These are phyloP conservation scores for Margaritispora aquatica DNA, from an alignment of 495 filamentous ascomycete species.

Conservation along the genomic window DNA sequence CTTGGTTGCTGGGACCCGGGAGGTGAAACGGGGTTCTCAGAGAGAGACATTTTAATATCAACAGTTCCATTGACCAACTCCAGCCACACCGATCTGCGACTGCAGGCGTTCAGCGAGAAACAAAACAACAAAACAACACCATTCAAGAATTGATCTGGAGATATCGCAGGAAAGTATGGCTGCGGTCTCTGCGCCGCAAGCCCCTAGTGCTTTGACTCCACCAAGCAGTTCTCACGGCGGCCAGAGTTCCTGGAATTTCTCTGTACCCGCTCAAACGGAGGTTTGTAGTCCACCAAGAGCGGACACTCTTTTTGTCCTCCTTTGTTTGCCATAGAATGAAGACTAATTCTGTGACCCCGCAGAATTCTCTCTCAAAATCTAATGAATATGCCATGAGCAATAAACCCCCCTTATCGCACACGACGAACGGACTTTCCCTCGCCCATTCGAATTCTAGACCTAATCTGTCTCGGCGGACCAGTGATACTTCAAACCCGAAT, in stretches of 20 bases:
- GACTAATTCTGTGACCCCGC: background rate
- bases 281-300: slow-evolving; percentile 27
- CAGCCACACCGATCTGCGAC: slow-evolving; percentile 3
- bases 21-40: background rate
- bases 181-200: slow-evolving; percentile 42
- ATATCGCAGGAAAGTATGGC: slow-evolving; percentile 33
- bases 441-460: slow-evolving; percentile 16
- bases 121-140: background rate
- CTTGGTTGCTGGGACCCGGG: background rate
- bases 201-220: slow-evolving; percentile 41
- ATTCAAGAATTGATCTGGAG: background rate
- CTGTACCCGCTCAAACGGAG: slow-evolving; percentile 29
- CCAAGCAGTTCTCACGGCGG: slow-evolving; percentile 45
- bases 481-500: slow-evolving; percentile 5
- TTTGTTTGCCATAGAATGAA: background rate
- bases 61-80: background rate
- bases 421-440: slow-evolving; percentile 20
- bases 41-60: slow-evolving; percentile 15
- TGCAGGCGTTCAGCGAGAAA: slow-evolving; percentile 1
- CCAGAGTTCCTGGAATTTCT: slow-evolving; percentile 44
- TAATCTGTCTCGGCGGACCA: slow-evolving; percentile 11
- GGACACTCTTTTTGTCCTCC: slow-evolving; percentile 24
- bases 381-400: slow-evolving; percentile 4
- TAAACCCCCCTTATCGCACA: slow-evolving; percentile 18
- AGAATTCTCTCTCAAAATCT: slow-evolving; percentile 9